Evolutionary conservation across 1,284 basidiomycete species (phyloP).

Genomic region (Puccinia coronata): DNA sequence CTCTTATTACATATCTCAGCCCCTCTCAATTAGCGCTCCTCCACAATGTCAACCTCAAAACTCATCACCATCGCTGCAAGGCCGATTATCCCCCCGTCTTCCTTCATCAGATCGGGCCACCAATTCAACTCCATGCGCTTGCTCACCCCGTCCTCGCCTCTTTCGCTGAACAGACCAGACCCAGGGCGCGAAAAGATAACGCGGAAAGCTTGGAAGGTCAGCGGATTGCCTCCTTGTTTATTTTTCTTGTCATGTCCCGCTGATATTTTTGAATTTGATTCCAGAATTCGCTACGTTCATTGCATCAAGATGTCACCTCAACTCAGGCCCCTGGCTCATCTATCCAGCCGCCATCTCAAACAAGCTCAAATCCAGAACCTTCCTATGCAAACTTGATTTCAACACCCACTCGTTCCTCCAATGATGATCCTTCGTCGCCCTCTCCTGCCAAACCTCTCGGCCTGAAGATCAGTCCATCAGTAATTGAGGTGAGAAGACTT

Average conservation of each 20-base stretch:
- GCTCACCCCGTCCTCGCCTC: neutral
- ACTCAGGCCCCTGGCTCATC: neutral
- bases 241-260: neutral
- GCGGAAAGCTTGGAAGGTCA: neutral
- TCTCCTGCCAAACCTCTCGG: conserved; percentile 2
- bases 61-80: neutral
- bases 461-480: conserved; percentile 21
- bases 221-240: neutral
- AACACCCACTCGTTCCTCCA: neutral
- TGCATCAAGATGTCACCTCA: conserved; percentile 3
- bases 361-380: neutral
- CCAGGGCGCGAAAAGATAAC: neutral
- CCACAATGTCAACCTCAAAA: neutral
- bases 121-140: neutral
- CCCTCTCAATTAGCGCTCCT: neutral
- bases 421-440: conserved; percentile 4
- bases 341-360: neutral
- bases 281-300: neutral
- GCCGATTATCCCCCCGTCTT: neutral
- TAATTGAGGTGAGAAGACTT: conserved; percentile 20
- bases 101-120: neutral
- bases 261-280: neutral
- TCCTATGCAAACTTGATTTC: conserved; percentile 4
- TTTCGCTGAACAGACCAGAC: neutral
- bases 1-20: neutral